A percentile compares a stretch with the other conserved stretches of the same genome.
Conservation (phyloP, 257 asterid species). For the Przewalskia tangutica region DNA sequence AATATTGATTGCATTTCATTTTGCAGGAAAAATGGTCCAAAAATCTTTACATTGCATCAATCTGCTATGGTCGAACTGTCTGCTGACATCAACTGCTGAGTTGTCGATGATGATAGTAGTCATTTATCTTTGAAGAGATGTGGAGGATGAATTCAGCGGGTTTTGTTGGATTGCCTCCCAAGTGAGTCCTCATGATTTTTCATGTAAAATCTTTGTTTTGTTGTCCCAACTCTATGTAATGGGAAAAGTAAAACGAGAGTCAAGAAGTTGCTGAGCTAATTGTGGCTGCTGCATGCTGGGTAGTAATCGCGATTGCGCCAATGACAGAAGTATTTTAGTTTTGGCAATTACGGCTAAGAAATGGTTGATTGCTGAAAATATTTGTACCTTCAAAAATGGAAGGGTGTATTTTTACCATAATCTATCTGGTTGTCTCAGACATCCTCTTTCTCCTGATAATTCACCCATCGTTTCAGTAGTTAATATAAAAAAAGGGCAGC, state of each 20-base stretch:
- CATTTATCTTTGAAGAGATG: background rate
- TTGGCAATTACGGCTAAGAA: background rate
- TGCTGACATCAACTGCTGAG: background rate
- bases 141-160: background rate
- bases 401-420: background rate
- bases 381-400: background rate
- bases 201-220: background rate
- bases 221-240: background rate
- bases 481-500: background rate
- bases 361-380: background rate
- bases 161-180: background rate
- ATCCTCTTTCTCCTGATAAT: too few relatives aligned
- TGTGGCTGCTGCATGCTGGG: background rate
- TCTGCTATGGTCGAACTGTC: conserved; percentile 5
- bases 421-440: background rate
- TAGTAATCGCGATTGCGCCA: background rate
- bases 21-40: conserved; percentile 8
- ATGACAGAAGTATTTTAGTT: background rate
- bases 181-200: background rate
- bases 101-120: background rate
- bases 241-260: background rate
- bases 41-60: conserved; percentile 6
- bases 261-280: background rate
- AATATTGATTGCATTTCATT: background rate
- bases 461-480: background rate